Evolutionary conservation across 176 grass and related monocot species (phyloP).

Genomic region (Calamus simplicifolius): DNA sequence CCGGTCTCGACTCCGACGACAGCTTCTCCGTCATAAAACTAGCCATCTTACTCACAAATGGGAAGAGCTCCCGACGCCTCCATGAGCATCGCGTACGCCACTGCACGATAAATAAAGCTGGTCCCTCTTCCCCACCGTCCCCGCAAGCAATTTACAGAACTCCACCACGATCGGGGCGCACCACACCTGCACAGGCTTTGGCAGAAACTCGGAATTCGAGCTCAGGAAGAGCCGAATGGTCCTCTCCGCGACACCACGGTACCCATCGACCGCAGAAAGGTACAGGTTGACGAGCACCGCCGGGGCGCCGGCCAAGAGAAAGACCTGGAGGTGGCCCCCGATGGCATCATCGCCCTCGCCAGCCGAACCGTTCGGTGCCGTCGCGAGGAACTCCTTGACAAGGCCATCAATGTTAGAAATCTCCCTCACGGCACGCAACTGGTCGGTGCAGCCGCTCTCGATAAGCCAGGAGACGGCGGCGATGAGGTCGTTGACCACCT

Average conservation of each 20-base stretch:
- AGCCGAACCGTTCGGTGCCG: neutral
- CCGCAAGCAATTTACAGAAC: neutral
- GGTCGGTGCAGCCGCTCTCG: neutral
- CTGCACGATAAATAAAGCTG: too few species aligned
- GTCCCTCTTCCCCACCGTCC: neutral
- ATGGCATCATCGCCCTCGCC: constrained; percentile 7
- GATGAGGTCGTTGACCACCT: constrained; percentile 68
- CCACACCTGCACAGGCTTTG: neutral
- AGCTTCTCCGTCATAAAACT: too few species aligned
- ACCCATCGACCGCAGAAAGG: constrained; percentile 8
- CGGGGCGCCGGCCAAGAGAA: constrained; percentile 46
- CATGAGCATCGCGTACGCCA: too few species aligned
- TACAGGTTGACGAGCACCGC: constrained; percentile 66
- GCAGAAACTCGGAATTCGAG: neutral
- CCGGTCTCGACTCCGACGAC: neutral
- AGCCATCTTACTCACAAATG: too few species aligned
- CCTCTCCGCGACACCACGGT: neutral
- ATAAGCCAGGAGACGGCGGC: neutral
- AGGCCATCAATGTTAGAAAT: constrained; percentile 33
- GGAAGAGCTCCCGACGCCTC: too few species aligned
- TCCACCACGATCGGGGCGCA: neutral
- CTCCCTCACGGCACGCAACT: neutral
- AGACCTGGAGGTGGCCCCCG: constrained; percentile 47
- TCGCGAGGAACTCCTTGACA: constrained; percentile 54
- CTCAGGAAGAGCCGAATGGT: neutral